Base-by-base conservation (phyloP, 2,329 filamentous ascomycete species). In the Emydomyces testavorans region DNA sequence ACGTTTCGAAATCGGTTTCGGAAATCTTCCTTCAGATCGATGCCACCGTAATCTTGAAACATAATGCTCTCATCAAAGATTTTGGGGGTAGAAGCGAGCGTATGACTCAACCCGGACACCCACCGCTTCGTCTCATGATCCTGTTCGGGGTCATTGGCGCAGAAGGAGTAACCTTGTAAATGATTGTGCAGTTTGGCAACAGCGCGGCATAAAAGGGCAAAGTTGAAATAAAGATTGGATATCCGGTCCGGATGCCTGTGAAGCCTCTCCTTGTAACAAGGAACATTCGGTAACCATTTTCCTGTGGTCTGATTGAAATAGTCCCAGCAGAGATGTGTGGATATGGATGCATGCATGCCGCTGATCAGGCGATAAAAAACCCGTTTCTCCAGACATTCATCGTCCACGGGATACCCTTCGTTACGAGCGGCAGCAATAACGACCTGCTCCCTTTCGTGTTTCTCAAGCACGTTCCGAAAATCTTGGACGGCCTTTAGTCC, bases 191-290 rank as follows among this genome's bases (percentile, higher is more conserved):
- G 77, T 68, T 98, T 98, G 46, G 86, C 84, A 34, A 96, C 78
- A 10, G 92, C 92, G 42, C 92, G 84, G 21, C 90, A 83, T 34
- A 98, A 75, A n/a, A 98, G 76, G 0, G 92, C 92, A 62, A 94
- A 98, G 76, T 98, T 96, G 73, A 98, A 98, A 72, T 98, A 98
- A 42, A 98, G 75, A 66, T 98, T 98, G 56, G 89, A 92, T 60
- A 98, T 85, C 52, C 90, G 84, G 57, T 98, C 92, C 0, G 90
- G 87, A 62, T 85, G 79, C 18, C 75, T 73, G 65, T 94, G 85
- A 13, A 98, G 76, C n/a, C 92, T 80, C 28, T 80, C 71, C 61
- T 85, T 80, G 74, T 94, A 98, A 73, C 92, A 98, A 53, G 80
- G 73, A 46, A 94, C 65, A 60, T 98, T 98, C 20, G 88, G 89